These are phyloP conservation scores for Komagataella mondaviorum DNA, from an alignment of 805 yeast species.

Conservation along the genomic window DNA sequence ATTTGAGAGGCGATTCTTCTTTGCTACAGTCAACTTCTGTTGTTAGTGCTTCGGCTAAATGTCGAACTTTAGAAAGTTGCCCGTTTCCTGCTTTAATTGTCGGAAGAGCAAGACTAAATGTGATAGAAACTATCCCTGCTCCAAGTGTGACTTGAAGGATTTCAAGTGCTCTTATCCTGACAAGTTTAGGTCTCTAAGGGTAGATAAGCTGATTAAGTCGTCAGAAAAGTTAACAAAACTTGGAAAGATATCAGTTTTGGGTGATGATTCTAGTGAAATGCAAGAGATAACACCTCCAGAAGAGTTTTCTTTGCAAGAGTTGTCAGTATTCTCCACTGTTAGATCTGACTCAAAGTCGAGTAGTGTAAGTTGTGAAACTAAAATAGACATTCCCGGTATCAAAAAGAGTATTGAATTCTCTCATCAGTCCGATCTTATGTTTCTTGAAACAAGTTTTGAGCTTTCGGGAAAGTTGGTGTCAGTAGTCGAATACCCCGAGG, in stretches of 20 bases:
- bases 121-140: background rate
- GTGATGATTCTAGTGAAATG: background rate
- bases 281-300: background rate
- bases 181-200: background rate
- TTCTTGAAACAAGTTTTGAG: background rate
- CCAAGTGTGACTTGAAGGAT: background rate
- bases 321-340: background rate
- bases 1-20: background rate
- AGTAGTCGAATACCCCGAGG: background rate
- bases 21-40: too few species aligned
- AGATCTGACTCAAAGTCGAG: background rate
- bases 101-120: background rate
- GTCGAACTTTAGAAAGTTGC: background rate
- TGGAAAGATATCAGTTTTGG: background rate
- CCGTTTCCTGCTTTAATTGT: background rate
- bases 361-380: background rate
- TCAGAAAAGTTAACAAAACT: background rate
- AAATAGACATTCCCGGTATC: background rate
- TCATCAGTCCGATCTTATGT: background rate
- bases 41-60: background rate
- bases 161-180: background rate
- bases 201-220: background rate
- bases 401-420: background rate
- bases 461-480: background rate
- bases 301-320: background rate